These are phyloP conservation scores for Clavariopsis aquatica DNA, from an alignment of 495 filamentous ascomycete genomes.

Conservation along the genomic window DNA sequence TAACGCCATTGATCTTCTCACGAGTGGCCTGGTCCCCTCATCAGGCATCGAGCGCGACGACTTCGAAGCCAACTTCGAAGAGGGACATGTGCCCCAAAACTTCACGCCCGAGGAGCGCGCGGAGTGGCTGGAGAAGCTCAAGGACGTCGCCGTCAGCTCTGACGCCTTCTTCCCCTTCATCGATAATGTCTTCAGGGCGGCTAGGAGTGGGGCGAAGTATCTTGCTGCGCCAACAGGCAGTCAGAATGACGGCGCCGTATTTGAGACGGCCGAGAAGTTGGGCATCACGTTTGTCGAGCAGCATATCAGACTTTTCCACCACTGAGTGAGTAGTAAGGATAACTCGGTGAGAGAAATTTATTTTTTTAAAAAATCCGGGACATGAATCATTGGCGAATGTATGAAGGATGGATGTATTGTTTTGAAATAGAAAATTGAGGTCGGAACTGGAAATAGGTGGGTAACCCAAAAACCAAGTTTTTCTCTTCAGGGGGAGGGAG, in stretches of 20 bases:
- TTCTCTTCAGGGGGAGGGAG: background rate
- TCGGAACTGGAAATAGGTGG: background rate
- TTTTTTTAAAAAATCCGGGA: too few relatives aligned
- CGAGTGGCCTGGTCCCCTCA: slow-evolving; percentile 77
- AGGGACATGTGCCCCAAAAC: slow-evolving; percentile 66
- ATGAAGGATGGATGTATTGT: background rate
- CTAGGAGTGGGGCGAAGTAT: slow-evolving; percentile 88
- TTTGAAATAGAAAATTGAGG: too few relatives aligned
- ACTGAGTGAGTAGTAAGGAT: slow-evolving; percentile 52
- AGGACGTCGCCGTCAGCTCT: slow-evolving; percentile 80
- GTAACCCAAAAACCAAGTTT: background rate
- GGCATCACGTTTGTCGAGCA: slow-evolving; percentile 91
- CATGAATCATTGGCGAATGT: background rate
- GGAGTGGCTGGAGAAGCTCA: slow-evolving; percentile 77
- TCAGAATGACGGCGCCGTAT: slow-evolving; percentile 86
- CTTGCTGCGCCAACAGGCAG: slow-evolving; percentile 90
- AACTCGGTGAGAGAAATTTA: background rate
- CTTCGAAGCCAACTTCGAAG: slow-evolving; percentile 88
- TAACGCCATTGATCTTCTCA: slow-evolving; percentile 95
- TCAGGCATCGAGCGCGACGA: slow-evolving; percentile 75
- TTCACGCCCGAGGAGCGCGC: slow-evolving; percentile 84
- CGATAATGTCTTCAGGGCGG: slow-evolving; percentile 92
- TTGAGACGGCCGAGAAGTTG: slow-evolving; percentile 89
- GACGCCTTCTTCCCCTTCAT: slow-evolving; percentile 99
- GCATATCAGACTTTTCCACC: slow-evolving; percentile 83